These are phyloP conservation scores for Pinus albicaulis DNA, from an alignment of 75 land plant genomes.

Conservation along the genomic window DNA sequence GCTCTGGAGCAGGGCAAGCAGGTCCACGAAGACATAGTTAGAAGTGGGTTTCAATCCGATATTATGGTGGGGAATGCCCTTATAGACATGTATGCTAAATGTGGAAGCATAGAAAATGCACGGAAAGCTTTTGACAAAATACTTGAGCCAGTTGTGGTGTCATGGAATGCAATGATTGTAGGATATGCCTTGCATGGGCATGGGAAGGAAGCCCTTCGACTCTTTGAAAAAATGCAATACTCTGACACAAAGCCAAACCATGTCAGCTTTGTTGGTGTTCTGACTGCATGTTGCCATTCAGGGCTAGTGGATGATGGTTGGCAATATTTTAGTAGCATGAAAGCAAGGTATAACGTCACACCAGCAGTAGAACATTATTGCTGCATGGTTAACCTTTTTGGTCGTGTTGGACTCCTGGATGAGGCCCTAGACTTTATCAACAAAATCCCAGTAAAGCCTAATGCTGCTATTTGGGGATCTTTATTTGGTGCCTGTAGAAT, in stretches of 20 bases:
- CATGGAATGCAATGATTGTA: slow-evolving; percentile 12
- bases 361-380: slow-evolving; percentile 11
- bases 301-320: slow-evolving; percentile 6
- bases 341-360: background rate
- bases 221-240: slow-evolving; percentile 6
- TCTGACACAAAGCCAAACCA: slow-evolving; percentile 5
- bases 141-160: background rate
- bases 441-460: slow-evolving; percentile 11
- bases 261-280: slow-evolving; percentile 15
- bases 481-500: slow-evolving; percentile 13
- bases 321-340: background rate
- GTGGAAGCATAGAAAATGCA: slow-evolving; percentile 8
- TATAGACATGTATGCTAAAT: slow-evolving; percentile 6
- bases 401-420: slow-evolving; percentile 10
- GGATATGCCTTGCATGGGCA: slow-evolving; percentile 9
- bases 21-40: slow-evolving; percentile 10
- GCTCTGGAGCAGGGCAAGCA: slow-evolving; percentile 9
- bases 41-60: slow-evolving; percentile 10
- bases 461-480: slow-evolving; percentile 10
- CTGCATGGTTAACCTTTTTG: slow-evolving; percentile 18
- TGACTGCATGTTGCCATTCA: slow-evolving; percentile 15
- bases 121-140: background rate
- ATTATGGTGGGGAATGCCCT: slow-evolving; percentile 14
- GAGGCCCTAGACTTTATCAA: slow-evolving; percentile 13
- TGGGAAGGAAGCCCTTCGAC: slow-evolving; percentile 4